A percentile compares a stretch with the other conserved stretches of the same genome.
phyloP scores from a whole-genome alignment of 176 grass and related monocot genomes.

The Aechmea fasciata region DNA sequence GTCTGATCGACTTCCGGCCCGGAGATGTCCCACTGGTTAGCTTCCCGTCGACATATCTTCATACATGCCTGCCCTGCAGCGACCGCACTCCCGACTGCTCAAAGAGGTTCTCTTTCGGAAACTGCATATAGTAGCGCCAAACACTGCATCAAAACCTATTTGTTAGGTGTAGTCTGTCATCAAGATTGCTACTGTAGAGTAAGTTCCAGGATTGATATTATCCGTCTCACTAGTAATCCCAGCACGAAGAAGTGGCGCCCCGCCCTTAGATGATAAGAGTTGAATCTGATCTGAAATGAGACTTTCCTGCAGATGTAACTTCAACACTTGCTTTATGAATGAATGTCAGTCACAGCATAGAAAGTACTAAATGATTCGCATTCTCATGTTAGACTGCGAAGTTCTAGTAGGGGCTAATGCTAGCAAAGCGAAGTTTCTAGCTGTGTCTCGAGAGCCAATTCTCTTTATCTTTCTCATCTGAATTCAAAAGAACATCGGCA shows the following conservation, averaged over 20 bases:
- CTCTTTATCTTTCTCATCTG: constrained; percentile 18
- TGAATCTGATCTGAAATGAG: constrained; percentile 1
- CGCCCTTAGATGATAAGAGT: constrained; percentile 1
- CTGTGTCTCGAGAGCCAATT: constrained; percentile 13
- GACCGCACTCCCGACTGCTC: no score
- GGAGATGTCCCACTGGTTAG: no score
- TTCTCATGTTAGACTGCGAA: not conserved
- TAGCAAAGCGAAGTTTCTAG: constrained; percentile 9
- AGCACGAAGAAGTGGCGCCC: constrained; percentile 6
- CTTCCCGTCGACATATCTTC: no score
- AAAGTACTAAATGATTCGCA: constrained; percentile 9
- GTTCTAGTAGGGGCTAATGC: not conserved
- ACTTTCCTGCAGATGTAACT: not conserved
- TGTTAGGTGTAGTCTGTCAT: no score
- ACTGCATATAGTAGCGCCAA: not conserved
- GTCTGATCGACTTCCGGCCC: no score
- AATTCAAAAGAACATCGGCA: constrained; percentile 6
- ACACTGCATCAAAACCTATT: no score
- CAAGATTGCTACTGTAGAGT: not conserved
- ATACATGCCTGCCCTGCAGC: no score
- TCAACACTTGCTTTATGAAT: constrained; percentile 6
- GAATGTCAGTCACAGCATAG: constrained; percentile 17
- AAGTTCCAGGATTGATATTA: not conserved
- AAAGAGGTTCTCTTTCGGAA: no score
- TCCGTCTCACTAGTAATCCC: constrained; percentile 5